Base-by-base conservation (phyloP, 2,329 filamentous ascomycete species). In the Talaromyces sp. region DNA sequence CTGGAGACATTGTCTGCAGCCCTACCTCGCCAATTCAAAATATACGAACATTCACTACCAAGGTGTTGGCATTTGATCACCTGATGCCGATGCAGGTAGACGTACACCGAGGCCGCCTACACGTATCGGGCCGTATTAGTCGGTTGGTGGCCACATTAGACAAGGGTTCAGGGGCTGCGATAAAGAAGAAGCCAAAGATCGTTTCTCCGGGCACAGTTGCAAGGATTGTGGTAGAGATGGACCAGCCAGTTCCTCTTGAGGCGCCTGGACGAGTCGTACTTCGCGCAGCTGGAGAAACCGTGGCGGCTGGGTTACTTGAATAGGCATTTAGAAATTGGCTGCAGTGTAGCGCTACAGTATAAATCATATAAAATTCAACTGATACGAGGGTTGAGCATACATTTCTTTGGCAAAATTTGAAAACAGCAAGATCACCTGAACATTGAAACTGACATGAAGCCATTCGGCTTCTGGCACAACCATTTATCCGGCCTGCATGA, bases 41-140 rank as follows among this genome's bases (percentile, higher is more conserved):
- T 62, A 80, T 91, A 62, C 89, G 88, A 61, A 84, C 81, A 0
- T 93, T 98, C 69, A 91, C 85, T 1, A 86, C 90, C 63, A 96
- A 96, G 75, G 87, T 95, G 11, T 83, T 97, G 60, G 92, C 93
- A 0, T 96, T 98, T 69, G 92, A 96, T 63, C 88, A 93, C 65
- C 77, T 99, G 17, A 88, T 93, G 76, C 93, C 93, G 0, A 95
- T 93, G 85, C 85, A 86, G 27, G 85, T 98, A 10, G 93, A 98
- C 70, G 86, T 99, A 9, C 93, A 97, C 73, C 82, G 92, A 22
- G 95, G 95, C 0, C 84, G 92, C 9, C 77, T 98, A 57, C 90
- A 96, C 73, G 86, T 88, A 0, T 83, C 91, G 0, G 95, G 90
- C 0, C 84, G 85, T 55, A 89, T 99, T 47, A 82, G 83, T 58